Conservation (phyloP, 2,329 filamentous ascomycete species). For the Blastomyces parvus region DNA sequence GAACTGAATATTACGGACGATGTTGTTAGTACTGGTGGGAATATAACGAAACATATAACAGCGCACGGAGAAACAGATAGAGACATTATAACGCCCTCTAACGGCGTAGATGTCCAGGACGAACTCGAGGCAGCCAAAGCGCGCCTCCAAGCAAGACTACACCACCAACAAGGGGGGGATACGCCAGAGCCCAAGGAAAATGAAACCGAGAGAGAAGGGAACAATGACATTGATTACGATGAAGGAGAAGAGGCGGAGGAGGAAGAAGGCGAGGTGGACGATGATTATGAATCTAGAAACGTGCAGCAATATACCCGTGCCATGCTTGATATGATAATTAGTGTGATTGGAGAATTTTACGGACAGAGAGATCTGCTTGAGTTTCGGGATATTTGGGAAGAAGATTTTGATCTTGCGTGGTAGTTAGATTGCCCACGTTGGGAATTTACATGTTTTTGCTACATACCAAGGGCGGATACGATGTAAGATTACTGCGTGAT, state of each 20-base stretch:
- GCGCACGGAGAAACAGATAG: constrained; percentile 9
- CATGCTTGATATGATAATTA: constrained; percentile 89
- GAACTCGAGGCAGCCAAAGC: constrained; percentile 43
- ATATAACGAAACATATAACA: background rate
- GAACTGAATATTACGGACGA: background rate
- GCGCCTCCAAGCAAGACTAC: constrained; percentile 33
- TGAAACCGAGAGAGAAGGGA: constrained; percentile 4
- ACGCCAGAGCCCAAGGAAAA: constrained; percentile 24
- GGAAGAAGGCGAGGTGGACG: constrained; percentile 21
- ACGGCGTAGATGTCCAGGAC: constrained; percentile 13
- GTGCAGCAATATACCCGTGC: constrained; percentile 37
- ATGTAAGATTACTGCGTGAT: background rate
- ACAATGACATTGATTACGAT: background rate
- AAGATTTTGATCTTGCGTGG: constrained; percentile 8
- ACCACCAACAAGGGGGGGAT: background rate
- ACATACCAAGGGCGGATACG: background rate
- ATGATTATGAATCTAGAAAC: constrained; percentile 19
- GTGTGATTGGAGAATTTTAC: constrained; percentile 77
- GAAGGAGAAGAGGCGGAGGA: constrained; percentile 24
- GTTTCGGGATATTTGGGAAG: constrained; percentile 51
- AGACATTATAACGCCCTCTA: constrained; percentile 8
- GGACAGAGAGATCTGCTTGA: constrained; percentile 79
- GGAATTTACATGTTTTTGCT: background rate
- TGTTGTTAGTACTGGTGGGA: background rate
- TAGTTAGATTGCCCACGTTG: background rate